A percentile compares a stretch with the other conserved stretches of the same genome.
Evolutionary conservation across 495 filamentous ascomycete species (phyloP).

Genomic region (Neurospora sp.): DNA sequence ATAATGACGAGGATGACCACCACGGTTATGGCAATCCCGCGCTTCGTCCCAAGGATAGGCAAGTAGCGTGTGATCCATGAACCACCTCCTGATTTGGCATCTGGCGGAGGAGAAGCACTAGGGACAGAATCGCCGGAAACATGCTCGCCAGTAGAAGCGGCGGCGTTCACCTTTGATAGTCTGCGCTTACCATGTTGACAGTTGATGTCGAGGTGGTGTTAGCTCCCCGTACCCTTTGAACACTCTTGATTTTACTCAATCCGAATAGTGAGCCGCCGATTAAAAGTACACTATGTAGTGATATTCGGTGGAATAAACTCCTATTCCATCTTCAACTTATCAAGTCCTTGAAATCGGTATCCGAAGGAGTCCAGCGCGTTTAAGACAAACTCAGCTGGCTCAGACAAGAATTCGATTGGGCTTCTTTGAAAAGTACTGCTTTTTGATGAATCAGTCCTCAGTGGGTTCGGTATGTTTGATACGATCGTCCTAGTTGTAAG

Average conservation of each 20-base stretch:
- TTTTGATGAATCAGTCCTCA: neutral
- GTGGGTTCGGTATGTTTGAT: neutral
- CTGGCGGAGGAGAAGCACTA: neutral
- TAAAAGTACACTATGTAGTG: neutral
- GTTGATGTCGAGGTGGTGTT: neutral
- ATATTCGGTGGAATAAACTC: neutral
- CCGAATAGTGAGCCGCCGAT: neutral
- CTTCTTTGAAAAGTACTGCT: neutral
- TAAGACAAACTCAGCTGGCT: neutral
- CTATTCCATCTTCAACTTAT: neutral
- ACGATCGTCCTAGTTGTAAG: neutral
- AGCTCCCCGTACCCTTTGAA: neutral
- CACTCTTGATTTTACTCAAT: neutral
- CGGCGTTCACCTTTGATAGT: neutral
- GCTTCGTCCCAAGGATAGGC: conserved; percentile 29
- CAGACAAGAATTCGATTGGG: neutral
- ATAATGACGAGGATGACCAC: conserved; percentile 27
- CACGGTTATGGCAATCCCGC: conserved; percentile 25
- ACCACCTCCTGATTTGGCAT: neutral
- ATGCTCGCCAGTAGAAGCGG: neutral
- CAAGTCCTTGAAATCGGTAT: neutral
- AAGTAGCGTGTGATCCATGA: conserved; percentile 26
- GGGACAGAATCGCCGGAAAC: neutral
- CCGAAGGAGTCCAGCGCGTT: neutral
- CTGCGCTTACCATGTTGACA: neutral